Evolutionary conservation across 1,284 basidiomycete genomes (phyloP).

Genomic region (Chalciporus sp.): DNA sequence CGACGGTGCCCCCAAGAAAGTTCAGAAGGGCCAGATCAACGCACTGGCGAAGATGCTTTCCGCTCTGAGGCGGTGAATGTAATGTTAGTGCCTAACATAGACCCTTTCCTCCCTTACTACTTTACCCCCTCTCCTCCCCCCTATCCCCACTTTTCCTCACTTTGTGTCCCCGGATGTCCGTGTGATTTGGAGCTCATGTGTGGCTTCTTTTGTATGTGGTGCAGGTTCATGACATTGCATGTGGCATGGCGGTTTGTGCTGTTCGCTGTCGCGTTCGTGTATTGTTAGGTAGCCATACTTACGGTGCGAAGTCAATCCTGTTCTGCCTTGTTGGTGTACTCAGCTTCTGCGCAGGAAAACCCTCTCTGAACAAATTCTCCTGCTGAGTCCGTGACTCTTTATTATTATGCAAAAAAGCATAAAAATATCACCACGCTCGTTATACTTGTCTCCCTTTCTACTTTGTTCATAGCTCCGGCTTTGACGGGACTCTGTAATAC

Average conservation of each 20-base stretch:
- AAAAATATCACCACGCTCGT: conserved; percentile 23
- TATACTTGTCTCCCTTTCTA: conserved; percentile 24
- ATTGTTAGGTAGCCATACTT: conserved; percentile 55
- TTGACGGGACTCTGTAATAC: background rate
- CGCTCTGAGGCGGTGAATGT: conserved; percentile 63
- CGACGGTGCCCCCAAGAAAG: conserved; percentile 66
- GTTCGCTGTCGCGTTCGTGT: conserved; percentile 42
- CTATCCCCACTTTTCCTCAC: background rate
- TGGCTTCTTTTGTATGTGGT: conserved; percentile 16
- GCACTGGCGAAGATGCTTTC: conserved; percentile 83
- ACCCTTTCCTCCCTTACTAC: conserved; percentile 7
- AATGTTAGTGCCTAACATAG: conserved; percentile 29
- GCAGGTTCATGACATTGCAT: conserved; percentile 34
- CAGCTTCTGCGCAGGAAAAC: conserved; percentile 21
- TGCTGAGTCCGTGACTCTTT: conserved; percentile 32
- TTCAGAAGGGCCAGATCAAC: conserved; percentile 83
- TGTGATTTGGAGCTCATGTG: conserved; percentile 27
- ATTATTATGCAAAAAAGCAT: conserved; percentile 21
- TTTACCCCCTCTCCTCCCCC: background rate
- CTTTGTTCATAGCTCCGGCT: conserved; percentile 13
- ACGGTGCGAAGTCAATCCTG: conserved; percentile 45
- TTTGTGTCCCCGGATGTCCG: conserved; percentile 4
- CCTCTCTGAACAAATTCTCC: conserved; percentile 2
- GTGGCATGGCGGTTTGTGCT: conserved; percentile 28
- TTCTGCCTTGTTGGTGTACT: conserved; percentile 29